These are phyloP conservation scores for Solanum clarkiae DNA, from an alignment of 257 asterid genomes.

Conservation along the genomic window DNA sequence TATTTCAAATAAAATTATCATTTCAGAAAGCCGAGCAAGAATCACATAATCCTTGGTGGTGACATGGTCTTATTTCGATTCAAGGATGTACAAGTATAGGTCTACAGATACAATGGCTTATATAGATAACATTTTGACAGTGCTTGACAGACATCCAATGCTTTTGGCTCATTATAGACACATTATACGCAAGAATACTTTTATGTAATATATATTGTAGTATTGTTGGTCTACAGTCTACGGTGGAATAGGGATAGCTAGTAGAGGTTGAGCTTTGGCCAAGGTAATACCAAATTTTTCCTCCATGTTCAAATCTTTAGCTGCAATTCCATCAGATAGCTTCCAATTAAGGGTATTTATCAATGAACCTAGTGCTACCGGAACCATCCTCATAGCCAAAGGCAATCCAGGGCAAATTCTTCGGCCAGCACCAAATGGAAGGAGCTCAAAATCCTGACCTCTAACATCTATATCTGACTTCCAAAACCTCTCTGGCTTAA, in stretches of 20 bases:
- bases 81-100: neutral
- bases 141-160: neutral
- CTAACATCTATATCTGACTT: neutral
- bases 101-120: neutral
- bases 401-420: neutral
- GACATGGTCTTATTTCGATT: neutral
- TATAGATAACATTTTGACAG: no score
- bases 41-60: neutral
- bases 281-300: slow-evolving; percentile 1
- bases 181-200: neutral
- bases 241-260: neutral
- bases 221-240: neutral
- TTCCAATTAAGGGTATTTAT: neutral
- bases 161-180: neutral
- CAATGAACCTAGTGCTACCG: neutral
- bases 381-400: neutral
- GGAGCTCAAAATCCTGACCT: neutral
- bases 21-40: neutral
- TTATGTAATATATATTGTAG: neutral
- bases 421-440: neutral
- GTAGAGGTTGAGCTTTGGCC: slow-evolving; percentile 6
- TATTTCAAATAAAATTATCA: neutral
- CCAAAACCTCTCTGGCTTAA: neutral
- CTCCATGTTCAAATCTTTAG: neutral
- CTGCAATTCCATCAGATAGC: neutral